phyloP scores from a whole-genome alignment of 2,329 filamentous ascomycete species.

The Polychaeton citri region DNA sequence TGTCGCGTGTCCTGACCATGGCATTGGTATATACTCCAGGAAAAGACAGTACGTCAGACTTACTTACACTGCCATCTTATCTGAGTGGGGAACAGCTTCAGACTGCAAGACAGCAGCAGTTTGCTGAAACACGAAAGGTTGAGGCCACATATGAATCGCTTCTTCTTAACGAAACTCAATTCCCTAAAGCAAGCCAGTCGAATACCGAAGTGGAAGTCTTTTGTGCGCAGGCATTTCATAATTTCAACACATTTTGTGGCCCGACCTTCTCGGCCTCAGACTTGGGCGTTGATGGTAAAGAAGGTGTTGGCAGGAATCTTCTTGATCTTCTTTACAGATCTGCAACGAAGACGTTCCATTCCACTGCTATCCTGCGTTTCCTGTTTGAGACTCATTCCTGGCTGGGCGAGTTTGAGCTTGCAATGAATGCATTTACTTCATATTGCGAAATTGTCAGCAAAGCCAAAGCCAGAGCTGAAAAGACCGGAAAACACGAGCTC shows the following conservation, averaged over 20 bases:
- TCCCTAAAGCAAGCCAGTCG: constrained; percentile 69
- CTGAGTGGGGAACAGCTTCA: constrained; percentile 13
- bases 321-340: constrained; percentile 80
- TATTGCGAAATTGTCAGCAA: constrained; percentile 81
- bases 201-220: constrained; percentile 73
- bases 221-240: constrained; percentile 63
- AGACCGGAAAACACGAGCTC: constrained; percentile 53
- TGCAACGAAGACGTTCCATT: constrained; percentile 89
- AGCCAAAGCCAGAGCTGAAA: constrained; percentile 71
- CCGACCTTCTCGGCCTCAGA: constrained; percentile 69
- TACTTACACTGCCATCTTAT: constrained; percentile 18
- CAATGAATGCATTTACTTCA: constrained; percentile 79
- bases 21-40: constrained; percentile 41
- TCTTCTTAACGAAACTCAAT: constrained; percentile 64
- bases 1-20: constrained; percentile 62
- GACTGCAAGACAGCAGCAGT: constrained; percentile 35
- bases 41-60: constrained; percentile 22
- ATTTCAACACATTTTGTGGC: constrained; percentile 75
- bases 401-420: constrained; percentile 82
- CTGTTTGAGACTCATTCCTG: constrained; percentile 80
- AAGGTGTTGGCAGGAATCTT: constrained; percentile 58
- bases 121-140: constrained; percentile 63
- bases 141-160: constrained; percentile 69
- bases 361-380: constrained; percentile 71
- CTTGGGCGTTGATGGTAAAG: constrained; percentile 67